Evolutionary conservation across 192 early-diverging fungal species (phyloP), one percentile per base, ranked within the genome.

Genomic region (Backusella parvicylindrica): DNA sequence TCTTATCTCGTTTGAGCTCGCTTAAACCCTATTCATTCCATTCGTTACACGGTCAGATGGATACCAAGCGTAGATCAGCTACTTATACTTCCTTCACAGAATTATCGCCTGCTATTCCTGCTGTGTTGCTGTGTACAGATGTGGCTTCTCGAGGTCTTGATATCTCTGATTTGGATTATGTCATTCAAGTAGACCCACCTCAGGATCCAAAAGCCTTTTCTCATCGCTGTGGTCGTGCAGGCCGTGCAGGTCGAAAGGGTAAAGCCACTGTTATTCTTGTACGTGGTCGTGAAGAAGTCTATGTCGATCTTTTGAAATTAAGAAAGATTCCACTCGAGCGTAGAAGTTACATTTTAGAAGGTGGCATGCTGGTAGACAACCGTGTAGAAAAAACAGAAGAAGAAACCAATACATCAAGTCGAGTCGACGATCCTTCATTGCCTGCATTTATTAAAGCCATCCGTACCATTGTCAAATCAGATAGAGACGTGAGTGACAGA

Each of bases 191-290:
- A 43, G 98, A 99, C 76, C 93, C 98, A 12, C 97, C 97, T 2
- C 95, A 95, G 68, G 97, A 99, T 71, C 97, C 97, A 6, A 97
- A 97, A 84, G 89, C 91, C 8, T 99, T 99, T 82, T 86, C 95
- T 1, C 98, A 99, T 84, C 87, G 98, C 4, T 97, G 95, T 77
- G 98, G 98, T 9, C 90, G 98, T 67, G 96, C 97, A 0, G 98
- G 94, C 12, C 83, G 98, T 30, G 91, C 93, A 23, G 98, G 98
- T 2, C 87, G 92, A 13, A 83, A 87, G 28, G 98, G 98, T 11
- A 89, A 89, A 50, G 97, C 97, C 8, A 86, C 95, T 1, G 92
- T 99, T 21, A 93, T 97, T 56, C 81, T 99, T 43, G 88, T 84
- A 16, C 83, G 81, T 26, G 93, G 92, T n/a, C 83, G 89, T 12